A percentile compares a stretch with the other conserved stretches of the same genome.
Conservation (phyloP, 768 basidiomycete genomes). For the Dentipellis fragilis region DNA sequence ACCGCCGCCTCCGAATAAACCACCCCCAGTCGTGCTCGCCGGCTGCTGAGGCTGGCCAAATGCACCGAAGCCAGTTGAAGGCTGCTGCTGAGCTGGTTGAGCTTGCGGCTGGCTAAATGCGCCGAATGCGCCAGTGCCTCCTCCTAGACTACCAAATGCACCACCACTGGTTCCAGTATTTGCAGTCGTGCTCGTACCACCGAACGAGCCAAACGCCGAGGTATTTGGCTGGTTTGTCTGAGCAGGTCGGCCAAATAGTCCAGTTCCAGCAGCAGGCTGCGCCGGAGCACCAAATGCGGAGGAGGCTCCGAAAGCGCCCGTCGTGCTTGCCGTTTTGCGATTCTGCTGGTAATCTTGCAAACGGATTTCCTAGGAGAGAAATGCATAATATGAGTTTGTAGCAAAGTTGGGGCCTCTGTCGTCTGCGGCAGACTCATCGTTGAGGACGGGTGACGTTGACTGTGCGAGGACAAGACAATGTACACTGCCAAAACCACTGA, state of each 20-base stretch:
- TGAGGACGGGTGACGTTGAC: background rate
- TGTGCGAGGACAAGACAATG: background rate
- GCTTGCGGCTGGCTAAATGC: slow-evolving; percentile 19
- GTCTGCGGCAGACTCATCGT: background rate
- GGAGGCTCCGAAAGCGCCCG: slow-evolving; percentile 21
- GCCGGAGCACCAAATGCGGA: slow-evolving; percentile 22
- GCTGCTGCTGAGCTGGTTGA: slow-evolving; percentile 26
- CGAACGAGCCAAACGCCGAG: slow-evolving; percentile 3
- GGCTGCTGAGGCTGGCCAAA: slow-evolving; percentile 23
- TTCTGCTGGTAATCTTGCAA: slow-evolving; percentile 38
- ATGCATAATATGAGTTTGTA: background rate
- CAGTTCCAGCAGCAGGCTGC: slow-evolving; percentile 18
- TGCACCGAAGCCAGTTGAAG: slow-evolving; percentile 19
- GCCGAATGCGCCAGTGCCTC: slow-evolving; percentile 14
- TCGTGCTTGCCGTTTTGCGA: slow-evolving; percentile 29
- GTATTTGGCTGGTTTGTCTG: slow-evolving; percentile 14
- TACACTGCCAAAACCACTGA: background rate
- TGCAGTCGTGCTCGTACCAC: slow-evolving; percentile 9
- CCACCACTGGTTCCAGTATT: slow-evolving; percentile 13
- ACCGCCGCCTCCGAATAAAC: slow-evolving; percentile 20
- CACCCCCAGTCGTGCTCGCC: slow-evolving; percentile 20
- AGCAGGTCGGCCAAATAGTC: slow-evolving; percentile 19
- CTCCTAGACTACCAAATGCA: slow-evolving; percentile 21
- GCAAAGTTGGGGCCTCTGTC: background rate
- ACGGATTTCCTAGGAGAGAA: slow-evolving; percentile 30